Evolutionary conservation across 805 yeast genomes (phyloP).

Genomic region (Wickerhamomyces bisporus): DNA sequence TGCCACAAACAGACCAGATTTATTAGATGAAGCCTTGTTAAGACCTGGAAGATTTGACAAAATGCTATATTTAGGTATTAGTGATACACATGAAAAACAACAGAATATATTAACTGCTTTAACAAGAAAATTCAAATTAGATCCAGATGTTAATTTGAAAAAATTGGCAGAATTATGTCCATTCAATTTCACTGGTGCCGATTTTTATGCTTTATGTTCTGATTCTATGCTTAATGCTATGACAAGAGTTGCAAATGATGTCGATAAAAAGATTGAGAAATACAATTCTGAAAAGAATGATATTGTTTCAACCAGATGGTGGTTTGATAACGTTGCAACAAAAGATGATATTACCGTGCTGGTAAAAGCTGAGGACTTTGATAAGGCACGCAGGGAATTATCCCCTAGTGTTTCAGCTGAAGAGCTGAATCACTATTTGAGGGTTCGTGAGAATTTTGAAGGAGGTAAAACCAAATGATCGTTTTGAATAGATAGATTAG

Average conservation of each 20-base stretch:
- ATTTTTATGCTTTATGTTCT: slow-evolving; percentile 91
- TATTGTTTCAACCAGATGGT: slow-evolving; percentile 66
- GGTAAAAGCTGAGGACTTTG: slow-evolving; percentile 70
- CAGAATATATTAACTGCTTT: slow-evolving; percentile 79
- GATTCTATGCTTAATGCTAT: slow-evolving; percentile 96
- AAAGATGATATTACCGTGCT: slow-evolving; percentile 60
- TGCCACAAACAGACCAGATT: slow-evolving; percentile 96
- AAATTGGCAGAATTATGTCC: slow-evolving; percentile 68
- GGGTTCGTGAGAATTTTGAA: slow-evolving; percentile 78
- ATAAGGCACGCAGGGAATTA: slow-evolving; percentile 65
- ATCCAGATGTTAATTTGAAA: slow-evolving; percentile 51
- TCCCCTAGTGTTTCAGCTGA: slow-evolving; percentile 84
- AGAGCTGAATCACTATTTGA: slow-evolving; percentile 76
- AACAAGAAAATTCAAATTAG: slow-evolving; percentile 73
- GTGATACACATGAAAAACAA: slow-evolving; percentile 89
- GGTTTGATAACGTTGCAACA: slow-evolving; percentile 83
- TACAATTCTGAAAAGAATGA: slow-evolving; percentile 43
- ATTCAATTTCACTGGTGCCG: slow-evolving; percentile 95
- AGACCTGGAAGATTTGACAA: slow-evolving; percentile 96
- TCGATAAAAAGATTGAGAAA: slow-evolving; percentile 56
- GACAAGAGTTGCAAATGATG: slow-evolving; percentile 79
- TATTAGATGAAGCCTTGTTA: slow-evolving; percentile 87
- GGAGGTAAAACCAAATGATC: slow-evolving; percentile 43
- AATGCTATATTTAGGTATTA: slow-evolving; percentile 87
- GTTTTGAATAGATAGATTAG: background rate